Base-by-base conservation (phyloP, 2,329 filamentous ascomycete species). In the Myriosclerotinia duriaeana region DNA sequence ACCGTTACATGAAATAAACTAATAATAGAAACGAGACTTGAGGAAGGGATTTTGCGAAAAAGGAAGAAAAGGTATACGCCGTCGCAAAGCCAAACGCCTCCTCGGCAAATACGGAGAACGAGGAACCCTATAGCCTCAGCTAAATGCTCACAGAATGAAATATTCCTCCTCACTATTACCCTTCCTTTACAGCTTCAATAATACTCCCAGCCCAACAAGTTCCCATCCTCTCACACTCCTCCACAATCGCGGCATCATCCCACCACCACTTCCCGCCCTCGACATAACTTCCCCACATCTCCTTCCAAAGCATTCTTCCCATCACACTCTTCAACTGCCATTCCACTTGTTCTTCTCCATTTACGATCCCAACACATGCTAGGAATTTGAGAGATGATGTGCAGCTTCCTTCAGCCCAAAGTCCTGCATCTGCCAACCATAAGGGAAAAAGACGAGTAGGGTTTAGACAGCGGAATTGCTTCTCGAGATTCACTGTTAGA, bases 201-300 rank as follows among this genome's bases (percentile, higher is more conserved):
- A 85, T 76, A 62, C 81, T 81, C 71, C 86, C 87, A 69, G 87
- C 83, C 84, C 85, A 88, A 65, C 80, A 79, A 0, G 86, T 88
- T 5, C 81, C 81, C 68, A 83, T 73, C 65, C 80, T 76, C 20
- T 81, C 72, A 68, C 86, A 88, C 74, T 88, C 86, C 52, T 82
- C 78, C 2, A 86, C 76, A 66, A 84, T 85, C 1, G 76, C 79
- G 15, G 78, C 75, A 42, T 87, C 82, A 53, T 88, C 84, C 86
- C 86, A 88, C 86, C 86, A 89, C 85, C 85, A 87, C 53, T 74
- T 77, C 8, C 80, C 66, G 2, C 69, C 74, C 54, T 72, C 67
- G 11, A 75, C 74, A 66, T 69, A 76, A 5, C 44, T 15, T 14
- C 86, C 85, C 86, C 86, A 89, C 15, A 85, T 80, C 71, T 87